A percentile compares a stretch with the other conserved stretches of the same genome.
phyloP scores from a whole-genome alignment of 176 grass and related monocot species.

The sorghum (Sorghum bicolor) region Sorghum_bicolor_NCBIv3 NC_012873.2:64178001-64178500 shows the following conservation, averaged over 20 bases:
- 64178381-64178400: background rate
- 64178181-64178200: background rate
- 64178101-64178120: too few species aligned
- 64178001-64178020: constrained; percentile 41
- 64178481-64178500: background rate
- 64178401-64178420: background rate
- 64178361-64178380: background rate
- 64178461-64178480: background rate
- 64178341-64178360: background rate
- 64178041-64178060: background rate
- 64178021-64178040: constrained; percentile 36
- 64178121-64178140: background rate
- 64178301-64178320: background rate
- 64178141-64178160: background rate
- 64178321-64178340: background rate
- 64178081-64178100: background rate
- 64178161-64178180: background rate
- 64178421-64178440: background rate
- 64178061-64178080: background rate
- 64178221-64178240: background rate
- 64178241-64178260: background rate
- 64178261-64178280: background rate
- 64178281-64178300: too few species aligned
- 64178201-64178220: background rate
- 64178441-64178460: background rate